Evolutionary conservation across 805 yeast genomes (phyloP).

Genomic region (Sugiyamaella valdiviana): DNA sequence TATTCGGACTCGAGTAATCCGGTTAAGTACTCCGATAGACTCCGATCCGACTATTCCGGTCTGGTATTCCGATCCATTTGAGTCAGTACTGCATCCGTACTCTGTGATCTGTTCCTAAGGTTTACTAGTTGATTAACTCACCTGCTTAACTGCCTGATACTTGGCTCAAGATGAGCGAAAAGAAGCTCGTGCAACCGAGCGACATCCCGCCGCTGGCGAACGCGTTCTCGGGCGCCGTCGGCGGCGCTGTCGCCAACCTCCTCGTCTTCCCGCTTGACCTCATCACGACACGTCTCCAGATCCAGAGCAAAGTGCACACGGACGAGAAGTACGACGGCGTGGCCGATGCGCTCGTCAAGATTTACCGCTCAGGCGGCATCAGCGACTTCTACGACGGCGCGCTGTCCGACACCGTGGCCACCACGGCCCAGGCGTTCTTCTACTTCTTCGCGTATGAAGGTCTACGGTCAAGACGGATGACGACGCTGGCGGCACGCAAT

Average conservation of each 20-base stretch:
- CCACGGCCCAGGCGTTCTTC: slow-evolving; percentile 28
- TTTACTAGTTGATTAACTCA: background rate
- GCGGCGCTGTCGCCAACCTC: slow-evolving; percentile 30
- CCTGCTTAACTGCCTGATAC: background rate
- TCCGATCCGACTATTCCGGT: too few relatives aligned
- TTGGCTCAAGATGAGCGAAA: slow-evolving; percentile 1
- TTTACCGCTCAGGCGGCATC: slow-evolving; percentile 67
- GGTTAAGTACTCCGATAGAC: too few relatives aligned
- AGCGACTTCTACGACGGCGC: slow-evolving; percentile 73
- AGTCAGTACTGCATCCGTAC: too few relatives aligned
- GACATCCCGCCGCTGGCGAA: slow-evolving; percentile 26
- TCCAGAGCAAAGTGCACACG: slow-evolving; percentile 21
- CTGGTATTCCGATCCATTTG: too few relatives aligned
- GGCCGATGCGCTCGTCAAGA: slow-evolving; percentile 63
- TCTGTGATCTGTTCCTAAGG: background rate
- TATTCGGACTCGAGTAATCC: too few relatives aligned
- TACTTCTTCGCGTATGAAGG: slow-evolving; percentile 31
- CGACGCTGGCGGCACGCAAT: slow-evolving; percentile 9
- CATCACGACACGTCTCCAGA: slow-evolving; percentile 30
- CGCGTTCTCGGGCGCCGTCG: slow-evolving; percentile 30
- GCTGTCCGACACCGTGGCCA: slow-evolving; percentile 38
- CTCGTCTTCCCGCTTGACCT: slow-evolving; percentile 29
- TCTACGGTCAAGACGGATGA: slow-evolving; percentile 23
- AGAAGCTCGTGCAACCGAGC: slow-evolving; percentile 16
- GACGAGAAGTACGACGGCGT: slow-evolving; percentile 51